Percentiles rank a stretch among this genome's conserved stretches.
phyloP scores from a whole-genome alignment of 2,329 filamentous ascomycete species.

The Trichoderma atroviride region DNA sequence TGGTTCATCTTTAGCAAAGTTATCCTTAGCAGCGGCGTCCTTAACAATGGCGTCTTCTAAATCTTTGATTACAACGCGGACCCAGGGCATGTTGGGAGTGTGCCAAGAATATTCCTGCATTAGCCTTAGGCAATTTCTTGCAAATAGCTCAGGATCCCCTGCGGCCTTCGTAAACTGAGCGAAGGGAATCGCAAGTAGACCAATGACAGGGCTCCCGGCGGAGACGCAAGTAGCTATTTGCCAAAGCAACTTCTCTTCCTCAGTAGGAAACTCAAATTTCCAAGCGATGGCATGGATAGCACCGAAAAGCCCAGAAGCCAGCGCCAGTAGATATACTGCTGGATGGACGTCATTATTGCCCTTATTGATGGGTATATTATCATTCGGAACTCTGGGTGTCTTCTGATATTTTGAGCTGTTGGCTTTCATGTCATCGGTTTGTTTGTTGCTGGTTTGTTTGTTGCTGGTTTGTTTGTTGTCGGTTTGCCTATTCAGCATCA shows the following conservation, averaged over 20 bases:
- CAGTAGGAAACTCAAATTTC: neutral
- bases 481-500: neutral
- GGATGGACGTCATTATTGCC: neutral
- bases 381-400: neutral
- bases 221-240: neutral
- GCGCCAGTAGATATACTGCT: neutral
- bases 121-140: neutral
- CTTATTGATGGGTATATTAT: neutral
- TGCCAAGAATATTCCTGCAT: neutral
- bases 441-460: fast-evolving
- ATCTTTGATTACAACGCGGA: neutral
- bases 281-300: neutral
- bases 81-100: neutral
- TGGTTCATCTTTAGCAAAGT: neutral
- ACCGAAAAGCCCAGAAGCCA: neutral
- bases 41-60: neutral
- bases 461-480: neutral
- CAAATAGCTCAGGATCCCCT: neutral
- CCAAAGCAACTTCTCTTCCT: neutral
- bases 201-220: neutral
- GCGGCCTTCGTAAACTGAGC: neutral
- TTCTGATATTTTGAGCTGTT: neutral
- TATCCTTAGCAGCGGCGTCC: no score
- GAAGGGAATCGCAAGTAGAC: neutral
- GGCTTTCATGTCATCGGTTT: neutral